phyloP scores from a whole-genome alignment of 2,329 filamentous ascomycete genomes.

The Calonectria fujianensis region DNA sequence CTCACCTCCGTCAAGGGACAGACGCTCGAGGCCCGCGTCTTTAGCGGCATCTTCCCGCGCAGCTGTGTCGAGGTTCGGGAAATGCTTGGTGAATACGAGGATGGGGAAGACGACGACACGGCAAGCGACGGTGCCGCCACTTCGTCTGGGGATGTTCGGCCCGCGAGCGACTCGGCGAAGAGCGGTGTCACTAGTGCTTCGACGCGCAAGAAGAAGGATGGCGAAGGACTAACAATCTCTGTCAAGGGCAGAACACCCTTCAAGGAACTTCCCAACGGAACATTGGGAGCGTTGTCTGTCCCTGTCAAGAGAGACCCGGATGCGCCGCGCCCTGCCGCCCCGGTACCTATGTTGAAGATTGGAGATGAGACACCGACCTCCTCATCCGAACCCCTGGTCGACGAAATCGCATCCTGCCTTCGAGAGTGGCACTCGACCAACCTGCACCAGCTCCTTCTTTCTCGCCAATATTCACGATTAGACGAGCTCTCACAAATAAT shows the following conservation, averaged over 20 bases:
- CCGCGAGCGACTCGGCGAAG: constrained; percentile 72
- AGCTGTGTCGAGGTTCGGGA: constrained; percentile 97
- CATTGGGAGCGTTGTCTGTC: constrained; percentile 66
- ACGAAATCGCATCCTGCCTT: constrained; percentile 97
- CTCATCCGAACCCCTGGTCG: constrained; percentile 90
- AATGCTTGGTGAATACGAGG: constrained; percentile 85
- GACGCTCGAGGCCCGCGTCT: constrained; percentile 95
- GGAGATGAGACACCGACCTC: constrained; percentile 97
- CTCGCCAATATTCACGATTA: constrained; percentile 86
- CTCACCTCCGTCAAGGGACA: constrained; percentile 93
- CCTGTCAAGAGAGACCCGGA: constrained; percentile 77
- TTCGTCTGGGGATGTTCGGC: constrained; percentile 54
- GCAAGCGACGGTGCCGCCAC: constrained; percentile 59
- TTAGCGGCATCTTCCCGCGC: constrained; percentile 97
- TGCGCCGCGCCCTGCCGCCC: constrained; percentile 87
- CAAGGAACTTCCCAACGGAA: constrained; percentile 63
- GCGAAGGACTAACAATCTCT: constrained; percentile 52
- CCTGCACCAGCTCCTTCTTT: constrained; percentile 91
- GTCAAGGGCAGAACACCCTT: constrained; percentile 57
- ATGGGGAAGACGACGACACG: constrained; percentile 66
- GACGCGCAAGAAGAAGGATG: constrained; percentile 62
- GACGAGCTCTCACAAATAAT: constrained; percentile 89
- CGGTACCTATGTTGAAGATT: constrained; percentile 97
- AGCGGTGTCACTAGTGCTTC: constrained; percentile 67
- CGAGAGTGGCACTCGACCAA: constrained; percentile 99